Conservation (phyloP, 2,329 filamentous ascomycete genomes). For the Botrytis porri region DNA sequence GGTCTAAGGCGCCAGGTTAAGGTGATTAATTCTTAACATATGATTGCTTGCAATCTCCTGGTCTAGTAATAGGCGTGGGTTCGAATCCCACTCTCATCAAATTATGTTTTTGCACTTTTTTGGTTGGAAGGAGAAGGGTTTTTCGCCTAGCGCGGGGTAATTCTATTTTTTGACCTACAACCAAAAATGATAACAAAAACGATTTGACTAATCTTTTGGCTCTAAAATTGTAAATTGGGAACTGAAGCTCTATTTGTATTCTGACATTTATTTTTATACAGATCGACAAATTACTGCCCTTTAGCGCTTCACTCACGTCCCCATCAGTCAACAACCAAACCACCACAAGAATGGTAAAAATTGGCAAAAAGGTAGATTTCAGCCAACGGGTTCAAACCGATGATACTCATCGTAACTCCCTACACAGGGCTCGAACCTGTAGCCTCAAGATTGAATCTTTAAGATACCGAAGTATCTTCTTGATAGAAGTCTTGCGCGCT, state of each 20-base stretch:
- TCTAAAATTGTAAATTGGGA: background rate
- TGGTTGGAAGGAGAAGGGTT: background rate
- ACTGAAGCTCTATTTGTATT: background rate
- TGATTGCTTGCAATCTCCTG: background rate
- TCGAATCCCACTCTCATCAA: conserved; percentile 12
- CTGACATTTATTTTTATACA: background rate
- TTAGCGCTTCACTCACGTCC: background rate
- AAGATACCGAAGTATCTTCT: too few relatives aligned
- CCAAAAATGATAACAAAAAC: background rate
- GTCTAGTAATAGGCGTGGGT: conserved; percentile 10
- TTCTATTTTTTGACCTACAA: background rate
- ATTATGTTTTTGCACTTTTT: background rate
- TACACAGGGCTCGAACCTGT: background rate
- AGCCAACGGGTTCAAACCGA: background rate
- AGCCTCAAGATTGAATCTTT: background rate
- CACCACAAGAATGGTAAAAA: background rate
- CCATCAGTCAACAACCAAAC: accelerated
- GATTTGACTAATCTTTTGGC: background rate
- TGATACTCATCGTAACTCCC: conserved; percentile 1
- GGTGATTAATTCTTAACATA: background rate
- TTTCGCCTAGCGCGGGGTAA: background rate
- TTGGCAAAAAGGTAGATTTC: background rate
- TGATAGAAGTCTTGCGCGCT: conserved; percentile 11
- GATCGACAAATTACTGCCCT: background rate
- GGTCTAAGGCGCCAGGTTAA: conserved; percentile 14